Percentiles rank a stretch among this genome's conserved stretches.
phyloP scores from a whole-genome alignment of 2,329 filamentous ascomycete species.

The Diaporthe vaccinii region DNA sequence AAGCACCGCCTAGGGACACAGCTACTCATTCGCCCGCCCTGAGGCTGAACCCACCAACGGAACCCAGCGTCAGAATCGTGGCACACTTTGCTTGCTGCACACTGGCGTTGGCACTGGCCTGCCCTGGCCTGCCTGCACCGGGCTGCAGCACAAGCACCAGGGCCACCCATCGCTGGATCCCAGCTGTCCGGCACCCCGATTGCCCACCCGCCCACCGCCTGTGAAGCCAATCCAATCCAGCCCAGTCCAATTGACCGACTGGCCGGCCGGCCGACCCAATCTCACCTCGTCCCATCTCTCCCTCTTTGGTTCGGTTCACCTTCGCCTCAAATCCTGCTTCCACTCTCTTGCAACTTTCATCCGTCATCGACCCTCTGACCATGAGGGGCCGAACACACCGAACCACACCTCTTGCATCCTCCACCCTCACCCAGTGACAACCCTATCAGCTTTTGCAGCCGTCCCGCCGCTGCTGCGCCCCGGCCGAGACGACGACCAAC shows the following conservation, averaged over 20 bases:
- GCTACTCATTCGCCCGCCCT: slow-evolving; percentile 15
- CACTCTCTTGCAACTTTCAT: slow-evolving; percentile 4
- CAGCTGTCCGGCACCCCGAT: slow-evolving; percentile 27
- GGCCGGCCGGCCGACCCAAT: slow-evolving; percentile 25
- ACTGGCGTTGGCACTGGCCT: background rate
- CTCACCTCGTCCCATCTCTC: slow-evolving; percentile 35
- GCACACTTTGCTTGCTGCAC: background rate
- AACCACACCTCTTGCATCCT: slow-evolving; percentile 13
- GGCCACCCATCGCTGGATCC: slow-evolving; percentile 1
- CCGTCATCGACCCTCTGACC: slow-evolving; percentile 35
- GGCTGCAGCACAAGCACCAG: background rate
- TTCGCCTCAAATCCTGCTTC: slow-evolving; percentile 28
- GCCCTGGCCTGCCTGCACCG: background rate
- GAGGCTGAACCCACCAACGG: slow-evolving; percentile 17
- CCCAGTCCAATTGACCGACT: slow-evolving; percentile 6
- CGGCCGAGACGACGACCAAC: slow-evolving; percentile 13
- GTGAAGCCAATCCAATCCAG: background rate
- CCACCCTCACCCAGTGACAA: slow-evolving; percentile 12
- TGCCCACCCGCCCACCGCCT: slow-evolving; percentile 11
- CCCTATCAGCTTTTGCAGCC: slow-evolving; percentile 4
- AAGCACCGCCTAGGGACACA: background rate
- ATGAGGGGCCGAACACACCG: slow-evolving; percentile 33
- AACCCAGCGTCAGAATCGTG: slow-evolving; percentile 1
- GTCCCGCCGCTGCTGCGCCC: slow-evolving; percentile 5
- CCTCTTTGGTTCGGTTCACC: slow-evolving; percentile 8